phyloP scores from a whole-genome alignment of 2,329 filamentous ascomycete genomes.

The Cladosporium cucumerinum region DNA sequence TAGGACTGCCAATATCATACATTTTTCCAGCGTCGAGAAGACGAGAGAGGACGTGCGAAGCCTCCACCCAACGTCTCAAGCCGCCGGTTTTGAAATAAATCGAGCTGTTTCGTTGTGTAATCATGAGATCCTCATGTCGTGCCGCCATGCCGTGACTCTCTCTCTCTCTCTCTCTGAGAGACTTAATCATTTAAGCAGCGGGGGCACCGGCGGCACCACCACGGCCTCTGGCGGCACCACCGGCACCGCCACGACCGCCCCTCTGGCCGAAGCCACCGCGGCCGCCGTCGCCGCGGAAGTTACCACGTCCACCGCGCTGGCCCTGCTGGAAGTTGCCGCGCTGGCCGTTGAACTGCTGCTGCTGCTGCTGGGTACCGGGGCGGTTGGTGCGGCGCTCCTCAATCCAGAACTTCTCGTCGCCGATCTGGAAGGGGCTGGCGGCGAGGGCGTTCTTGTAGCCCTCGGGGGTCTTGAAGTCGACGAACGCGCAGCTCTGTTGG shows the following conservation, averaged over 20 bases:
- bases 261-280: slow-evolving; percentile 53
- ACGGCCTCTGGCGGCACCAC: slow-evolving; percentile 23
- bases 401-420: slow-evolving; percentile 76
- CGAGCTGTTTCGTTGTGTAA: background rate
- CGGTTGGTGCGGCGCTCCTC: slow-evolving; percentile 75
- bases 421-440: slow-evolving; percentile 82
- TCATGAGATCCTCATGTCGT: background rate
- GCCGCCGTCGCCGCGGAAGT: slow-evolving; percentile 58
- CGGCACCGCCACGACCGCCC: slow-evolving; percentile 44
- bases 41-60: background rate
- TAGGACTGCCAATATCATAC: slow-evolving; percentile 1
- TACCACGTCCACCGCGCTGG: slow-evolving; percentile 54
- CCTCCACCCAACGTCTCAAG: background rate
- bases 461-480: slow-evolving; percentile 80
- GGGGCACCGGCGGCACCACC: slow-evolving; percentile 26
- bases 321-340: slow-evolving; percentile 44
- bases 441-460: slow-evolving; percentile 79
- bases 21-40: background rate
- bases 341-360: slow-evolving; percentile 19
- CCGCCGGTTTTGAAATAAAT: background rate
- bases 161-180: background rate
- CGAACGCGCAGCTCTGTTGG: slow-evolving; percentile 86
- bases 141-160: background rate
- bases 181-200: background rate
- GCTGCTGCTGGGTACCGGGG: slow-evolving; percentile 33